phyloP scores from a whole-genome alignment of 202 grass and related monocot species.

The Elaeis oleifera region DNA sequence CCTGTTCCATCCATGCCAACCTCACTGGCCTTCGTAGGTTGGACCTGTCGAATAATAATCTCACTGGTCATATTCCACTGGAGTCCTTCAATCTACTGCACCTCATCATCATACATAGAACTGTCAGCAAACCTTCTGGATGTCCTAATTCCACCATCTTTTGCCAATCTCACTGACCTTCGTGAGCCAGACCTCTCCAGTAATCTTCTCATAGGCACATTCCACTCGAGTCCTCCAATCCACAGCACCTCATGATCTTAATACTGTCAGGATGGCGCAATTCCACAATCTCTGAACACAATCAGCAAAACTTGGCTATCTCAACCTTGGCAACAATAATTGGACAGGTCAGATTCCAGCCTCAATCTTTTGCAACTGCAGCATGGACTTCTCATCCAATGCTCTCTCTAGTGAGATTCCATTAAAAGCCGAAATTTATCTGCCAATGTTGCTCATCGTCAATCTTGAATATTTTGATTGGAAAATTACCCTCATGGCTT shows the following conservation, averaged over 20 bases:
- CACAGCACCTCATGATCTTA: not conserved
- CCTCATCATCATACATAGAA: no score
- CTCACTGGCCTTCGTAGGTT: constrained; percentile 21
- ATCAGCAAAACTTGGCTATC: constrained; percentile 15
- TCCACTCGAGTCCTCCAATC: constrained; percentile 50
- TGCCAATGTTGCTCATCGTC: not conserved
- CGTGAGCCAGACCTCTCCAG: constrained; percentile 10
- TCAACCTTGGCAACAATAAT: constrained; percentile 29
- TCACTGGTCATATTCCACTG: not conserved
- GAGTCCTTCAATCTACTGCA: no score
- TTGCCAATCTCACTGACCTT: no score
- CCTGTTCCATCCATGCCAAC: constrained; percentile 28
- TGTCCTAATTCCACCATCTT: no score
- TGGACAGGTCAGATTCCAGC: constrained; percentile 40
- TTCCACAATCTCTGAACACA: constrained; percentile 39
- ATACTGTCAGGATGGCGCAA: constrained; percentile 17
- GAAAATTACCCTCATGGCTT: constrained; percentile 57
- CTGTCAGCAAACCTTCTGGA: no score
- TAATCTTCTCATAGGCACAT: constrained; percentile 47
- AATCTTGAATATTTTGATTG: constrained; percentile 46
- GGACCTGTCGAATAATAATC: no score
- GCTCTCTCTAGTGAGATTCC: constrained; percentile 43
- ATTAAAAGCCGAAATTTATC: not conserved
- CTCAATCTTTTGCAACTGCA: constrained; percentile 49
- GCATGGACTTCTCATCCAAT: constrained; percentile 41